These are phyloP conservation scores for Yamadazyma spencermartinsiae DNA, from an alignment of 1,139 yeast species.

Conservation along the genomic window DNA sequence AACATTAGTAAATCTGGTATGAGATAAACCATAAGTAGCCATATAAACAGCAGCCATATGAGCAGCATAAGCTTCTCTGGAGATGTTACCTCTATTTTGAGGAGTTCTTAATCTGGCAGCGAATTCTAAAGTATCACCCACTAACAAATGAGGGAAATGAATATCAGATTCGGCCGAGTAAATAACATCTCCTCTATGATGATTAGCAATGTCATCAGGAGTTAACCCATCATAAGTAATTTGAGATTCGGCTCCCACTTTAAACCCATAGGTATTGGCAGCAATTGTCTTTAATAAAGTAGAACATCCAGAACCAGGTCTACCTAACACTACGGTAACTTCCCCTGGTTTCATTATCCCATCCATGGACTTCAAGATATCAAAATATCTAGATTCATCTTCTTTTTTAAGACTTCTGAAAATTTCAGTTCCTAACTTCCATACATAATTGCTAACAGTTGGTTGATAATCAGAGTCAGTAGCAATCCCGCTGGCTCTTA, in stretches of 20 bases:
- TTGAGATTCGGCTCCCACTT: conserved; percentile 50
- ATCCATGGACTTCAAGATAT: conserved; percentile 38
- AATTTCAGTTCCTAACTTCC: conserved; percentile 20
- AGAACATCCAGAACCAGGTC: conserved; percentile 87
- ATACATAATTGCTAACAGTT: conserved; percentile 58
- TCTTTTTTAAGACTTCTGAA: conserved; percentile 11
- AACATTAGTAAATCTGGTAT: conserved; percentile 21
- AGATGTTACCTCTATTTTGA: conserved; percentile 60
- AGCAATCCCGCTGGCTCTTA: conserved; percentile 75
- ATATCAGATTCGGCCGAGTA: conserved; percentile 56
- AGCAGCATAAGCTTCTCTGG: conserved; percentile 45
- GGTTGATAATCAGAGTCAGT: conserved; percentile 80
- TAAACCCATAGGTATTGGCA: conserved; percentile 70
- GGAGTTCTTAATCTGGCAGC: conserved; percentile 50
- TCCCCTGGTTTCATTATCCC: conserved; percentile 60
- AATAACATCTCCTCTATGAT: conserved; percentile 45
- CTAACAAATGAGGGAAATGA: conserved; percentile 56
- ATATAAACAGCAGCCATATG: conserved; percentile 44
- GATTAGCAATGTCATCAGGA: conserved; percentile 26
- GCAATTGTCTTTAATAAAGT: conserved; percentile 73
- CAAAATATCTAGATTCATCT: conserved; percentile 22
- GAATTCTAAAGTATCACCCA: conserved; percentile 51
- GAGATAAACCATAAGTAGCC: conserved; percentile 39
- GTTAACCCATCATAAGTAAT: conserved; percentile 36
- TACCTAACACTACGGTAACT: conserved; percentile 72